Percentiles rank a stretch among this genome's conserved stretches.
These are phyloP conservation scores for Citrullus mucosospermus DNA, from an alignment of 306 rosid species.

Conservation along the genomic window DNA sequence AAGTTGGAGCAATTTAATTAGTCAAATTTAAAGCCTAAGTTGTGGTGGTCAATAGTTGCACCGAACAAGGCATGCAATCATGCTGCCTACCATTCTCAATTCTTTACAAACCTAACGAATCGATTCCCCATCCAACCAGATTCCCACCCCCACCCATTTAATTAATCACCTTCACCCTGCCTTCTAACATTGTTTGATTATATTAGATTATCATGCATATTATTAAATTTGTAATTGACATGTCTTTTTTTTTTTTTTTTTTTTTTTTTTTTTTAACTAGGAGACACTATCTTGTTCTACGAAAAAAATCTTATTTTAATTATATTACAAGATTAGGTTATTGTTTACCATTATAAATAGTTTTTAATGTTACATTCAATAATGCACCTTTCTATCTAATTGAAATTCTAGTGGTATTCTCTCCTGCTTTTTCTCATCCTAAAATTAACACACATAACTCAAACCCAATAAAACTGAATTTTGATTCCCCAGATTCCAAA, in stretches of 20 bases:
- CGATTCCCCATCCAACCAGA: not conserved
- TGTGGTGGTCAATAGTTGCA: slow-evolving; percentile 1
- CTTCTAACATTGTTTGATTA: not conserved
- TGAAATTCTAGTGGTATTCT: no score
- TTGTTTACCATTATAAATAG: no score
- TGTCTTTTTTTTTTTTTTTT: no score
- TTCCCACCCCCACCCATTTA: not conserved
- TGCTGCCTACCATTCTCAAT: not conserved
- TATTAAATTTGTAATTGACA: no score
- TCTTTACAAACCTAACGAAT: slow-evolving; percentile 1
- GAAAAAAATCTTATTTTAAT: no score
- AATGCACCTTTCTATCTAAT: no score
- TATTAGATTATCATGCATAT: no score
- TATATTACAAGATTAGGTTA: no score
- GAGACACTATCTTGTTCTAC: no score
- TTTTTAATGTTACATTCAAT: no score
- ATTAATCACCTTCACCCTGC: not conserved
- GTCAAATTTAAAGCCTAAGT: not conserved
- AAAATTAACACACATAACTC: not conserved
- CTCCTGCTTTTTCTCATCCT: no score
- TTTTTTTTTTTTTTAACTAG: no score
- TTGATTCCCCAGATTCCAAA: not conserved
- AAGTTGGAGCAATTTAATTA: not conserved
- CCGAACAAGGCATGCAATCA: slow-evolving; percentile 10
- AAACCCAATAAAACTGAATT: not conserved